Evolutionary conservation across 1,284 basidiomycete species (phyloP).

Genomic region (Puccinia hordei): DNA sequence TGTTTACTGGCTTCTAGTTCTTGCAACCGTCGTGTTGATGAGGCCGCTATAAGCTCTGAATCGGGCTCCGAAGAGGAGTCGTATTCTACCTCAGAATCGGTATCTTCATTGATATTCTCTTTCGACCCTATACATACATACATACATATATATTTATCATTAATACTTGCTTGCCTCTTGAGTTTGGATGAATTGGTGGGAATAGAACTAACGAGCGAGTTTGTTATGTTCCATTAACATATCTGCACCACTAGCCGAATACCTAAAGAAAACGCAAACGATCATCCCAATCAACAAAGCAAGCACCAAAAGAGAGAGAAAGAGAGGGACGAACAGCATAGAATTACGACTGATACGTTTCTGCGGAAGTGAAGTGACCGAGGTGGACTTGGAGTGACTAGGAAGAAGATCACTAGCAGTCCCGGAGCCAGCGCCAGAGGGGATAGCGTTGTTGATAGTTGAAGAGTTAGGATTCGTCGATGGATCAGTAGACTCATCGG

Average conservation of each 20-base stretch:
- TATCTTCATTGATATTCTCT: constrained; percentile 10
- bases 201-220: constrained; percentile 14
- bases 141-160: no score
- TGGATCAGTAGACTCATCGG: not conserved
- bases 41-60: not conserved
- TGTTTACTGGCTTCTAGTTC: no score
- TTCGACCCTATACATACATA: no score
- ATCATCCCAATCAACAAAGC: not conserved
- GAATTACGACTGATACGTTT: constrained; percentile 48
- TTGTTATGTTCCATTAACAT: constrained; percentile 48
- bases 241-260: constrained; percentile 44
- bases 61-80: constrained; percentile 45
- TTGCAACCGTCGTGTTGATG: no score
- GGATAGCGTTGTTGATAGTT: no score
- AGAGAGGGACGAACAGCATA: constrained; percentile 26
- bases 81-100: constrained; percentile 49
- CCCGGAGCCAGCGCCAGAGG: not conserved
- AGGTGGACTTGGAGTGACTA: not conserved
- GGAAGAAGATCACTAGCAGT: not conserved
- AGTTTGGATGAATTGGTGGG: not conserved
- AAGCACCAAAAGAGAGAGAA: not conserved
- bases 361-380: not conserved
- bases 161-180: no score
- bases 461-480: no score
- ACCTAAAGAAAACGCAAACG: not conserved